Base-by-base conservation (phyloP, 106 monocot genomes). In the Phalaenopsis equestris region DNA sequence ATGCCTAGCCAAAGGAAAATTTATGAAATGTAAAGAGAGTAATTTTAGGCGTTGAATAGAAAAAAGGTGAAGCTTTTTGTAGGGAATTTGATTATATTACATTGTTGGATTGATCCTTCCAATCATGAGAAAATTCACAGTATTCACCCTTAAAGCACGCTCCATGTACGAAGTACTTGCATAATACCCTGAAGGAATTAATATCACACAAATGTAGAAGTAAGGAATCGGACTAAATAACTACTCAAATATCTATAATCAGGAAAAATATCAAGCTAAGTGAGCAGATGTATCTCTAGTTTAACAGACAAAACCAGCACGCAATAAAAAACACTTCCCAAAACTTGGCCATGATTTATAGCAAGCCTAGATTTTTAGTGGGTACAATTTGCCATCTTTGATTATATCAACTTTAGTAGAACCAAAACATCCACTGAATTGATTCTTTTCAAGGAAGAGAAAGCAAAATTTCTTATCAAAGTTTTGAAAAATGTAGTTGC, bases 81-180 rank as follows among this genome's bases (percentile, higher is more conserved):
- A 70, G 36, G 70, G 70, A 70, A 42, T 73, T 56, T 61, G 21
- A 58, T 56, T 19, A 57, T 46, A 56, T 77, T 88, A 98, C 98
- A 89, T 94, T 98, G 83, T 93, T 98, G 70, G 94, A 16, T 77
- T 84, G 86, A 70, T 89, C 94, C 79, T 75, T 94, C 98, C 98
- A 92, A 76, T 94, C 92, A 90, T 98, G 98, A 78, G 98, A 94
- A 81, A 94, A 98, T 74, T 94, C 94, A 84, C 98, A 98, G 56
- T 90, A 79, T 11, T 98, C 98, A 49, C 98, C 98, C 81, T 98
- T 98, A 17, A 94, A 76, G 80, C 98, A 98, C 42, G 94, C 92
- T 37, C 98, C 98, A 77, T 98, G 94, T 36, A 82, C 78, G 80
- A 90, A 98, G 79, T 89, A 98, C 84, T 98, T 98, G 82, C 98